Percentiles rank a stretch among this genome's conserved stretches.
phyloP scores from a whole-genome alignment of 768 basidiomycete species.

The Suillus cothurnatus region DNA sequence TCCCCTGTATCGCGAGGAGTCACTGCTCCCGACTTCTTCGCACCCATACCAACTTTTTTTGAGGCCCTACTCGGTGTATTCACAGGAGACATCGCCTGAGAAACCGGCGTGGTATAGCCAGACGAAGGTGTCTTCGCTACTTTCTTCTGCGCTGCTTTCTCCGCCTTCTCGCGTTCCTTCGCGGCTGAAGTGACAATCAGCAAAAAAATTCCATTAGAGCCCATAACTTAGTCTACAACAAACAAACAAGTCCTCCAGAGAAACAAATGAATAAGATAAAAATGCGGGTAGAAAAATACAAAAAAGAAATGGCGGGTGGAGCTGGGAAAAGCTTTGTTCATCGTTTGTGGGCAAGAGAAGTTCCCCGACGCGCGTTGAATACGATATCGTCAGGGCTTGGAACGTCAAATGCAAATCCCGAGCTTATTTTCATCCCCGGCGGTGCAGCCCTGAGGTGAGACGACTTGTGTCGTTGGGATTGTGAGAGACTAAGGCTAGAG shows the following conservation, averaged over 20 bases:
- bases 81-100: conserved; percentile 46
- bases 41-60: conserved; percentile 41
- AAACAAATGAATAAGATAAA: conserved; percentile 10
- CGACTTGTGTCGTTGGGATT: conserved; percentile 17
- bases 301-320: background rate
- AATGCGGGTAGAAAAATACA: conserved; percentile 7
- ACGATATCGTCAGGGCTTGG: conserved; percentile 95
- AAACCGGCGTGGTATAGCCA: conserved; percentile 40
- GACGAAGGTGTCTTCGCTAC: conserved; percentile 38
- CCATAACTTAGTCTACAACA: conserved; percentile 32
- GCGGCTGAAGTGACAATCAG: conserved; percentile 57
- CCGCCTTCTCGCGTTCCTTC: conserved; percentile 77
- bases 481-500: conserved; percentile 27
- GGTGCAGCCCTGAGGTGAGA: conserved; percentile 22
- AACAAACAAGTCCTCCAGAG: conserved; percentile 19
- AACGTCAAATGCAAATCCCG: conserved; percentile 69
- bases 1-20: conserved; percentile 42
- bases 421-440: conserved; percentile 38
- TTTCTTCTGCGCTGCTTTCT: conserved; percentile 56
- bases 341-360: conserved; percentile 51
- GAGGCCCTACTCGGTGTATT: conserved; percentile 42
- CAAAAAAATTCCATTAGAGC: conserved; percentile 39
- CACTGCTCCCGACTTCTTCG: conserved; percentile 42
- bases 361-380: conserved; percentile 76
- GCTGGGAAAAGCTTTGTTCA: conserved; percentile 20